Conservation (phyloP, 441 rosid genomes). For the Jatropha podagrica region DNA sequence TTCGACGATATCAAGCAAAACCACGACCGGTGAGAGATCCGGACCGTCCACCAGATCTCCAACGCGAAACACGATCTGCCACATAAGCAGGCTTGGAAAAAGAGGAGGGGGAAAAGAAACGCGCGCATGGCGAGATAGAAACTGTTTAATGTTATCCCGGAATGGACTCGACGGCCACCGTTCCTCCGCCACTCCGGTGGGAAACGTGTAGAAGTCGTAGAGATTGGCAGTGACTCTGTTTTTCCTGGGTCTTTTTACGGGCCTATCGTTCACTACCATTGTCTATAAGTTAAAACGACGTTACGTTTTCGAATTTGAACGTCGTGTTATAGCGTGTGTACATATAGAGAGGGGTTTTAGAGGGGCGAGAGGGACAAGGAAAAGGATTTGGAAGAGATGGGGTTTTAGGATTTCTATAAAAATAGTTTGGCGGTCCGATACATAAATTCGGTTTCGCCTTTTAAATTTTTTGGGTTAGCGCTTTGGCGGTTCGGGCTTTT, state of each 20-base stretch:
- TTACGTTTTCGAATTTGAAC: not conserved
- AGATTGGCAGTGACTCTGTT: slow-evolving; percentile 49
- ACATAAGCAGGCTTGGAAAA: slow-evolving; percentile 48
- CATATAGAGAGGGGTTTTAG: too few species aligned
- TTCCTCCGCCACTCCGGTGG: not conserved
- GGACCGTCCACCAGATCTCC: slow-evolving; percentile 42
- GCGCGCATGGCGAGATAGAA: slow-evolving; percentile 43
- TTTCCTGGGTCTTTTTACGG: slow-evolving; percentile 44
- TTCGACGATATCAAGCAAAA: slow-evolving; percentile 56
- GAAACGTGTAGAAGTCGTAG: slow-evolving; percentile 43
- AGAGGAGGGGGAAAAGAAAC: slow-evolving; percentile 43
- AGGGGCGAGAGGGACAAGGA: too few species aligned
- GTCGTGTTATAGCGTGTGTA: not conserved
- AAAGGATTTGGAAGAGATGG: too few species aligned
- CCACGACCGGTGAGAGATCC: slow-evolving; percentile 37
- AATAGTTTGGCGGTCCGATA: too few species aligned
- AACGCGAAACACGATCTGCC: slow-evolving; percentile 58
- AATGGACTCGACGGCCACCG: slow-evolving; percentile 23
- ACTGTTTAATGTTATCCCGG: slow-evolving; percentile 15
- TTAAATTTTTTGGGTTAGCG: too few species aligned
- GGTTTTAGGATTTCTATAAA: too few species aligned
- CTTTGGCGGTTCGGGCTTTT: too few species aligned
- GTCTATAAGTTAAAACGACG: not conserved
- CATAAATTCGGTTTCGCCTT: too few species aligned
- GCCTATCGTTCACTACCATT: slow-evolving; percentile 31